Base-by-base conservation (phyloP, 768 basidiomycete species). In the Collybia nuda region DNA sequence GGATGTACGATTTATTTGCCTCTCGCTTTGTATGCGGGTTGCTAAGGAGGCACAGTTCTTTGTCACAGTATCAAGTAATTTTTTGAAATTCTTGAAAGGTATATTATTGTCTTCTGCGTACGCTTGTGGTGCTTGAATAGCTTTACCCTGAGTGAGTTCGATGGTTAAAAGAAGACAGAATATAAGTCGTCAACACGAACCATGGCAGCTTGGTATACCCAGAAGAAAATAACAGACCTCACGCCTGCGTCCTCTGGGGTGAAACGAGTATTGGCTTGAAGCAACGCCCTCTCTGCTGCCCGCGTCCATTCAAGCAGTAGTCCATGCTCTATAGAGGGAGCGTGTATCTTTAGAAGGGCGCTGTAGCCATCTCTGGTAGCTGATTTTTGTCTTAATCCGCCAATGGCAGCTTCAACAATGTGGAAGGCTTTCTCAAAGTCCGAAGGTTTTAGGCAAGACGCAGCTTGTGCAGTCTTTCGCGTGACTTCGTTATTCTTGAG, bases 181-280 rank as follows among this genome's bases (percentile, higher is more conserved):
- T 38, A 14, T 1, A 0, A 40, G 1, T 37, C 36, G 47, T n/a
- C 1, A 40, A 26, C 11, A 45, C 65, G 38, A 37, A 78, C 78
- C 59, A 71, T 70, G 26, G 71, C 60, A 32, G 68, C 40, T 36
- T 68, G 68, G 43, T 67, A 76, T 2, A 73, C 66, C 79, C 79
- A 81, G 46, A 67, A 73, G 57, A 78, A 81, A 3, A 79, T 58
- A 3, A 69, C 70, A 40, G 69, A 73, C 36, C 58, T 67, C 29
- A 73, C 52, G 38, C 14, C 39, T 18, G 45, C 15, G 14, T 55
- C 42, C 5, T 44, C 53, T 3, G 37, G 57, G 54, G 14, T 62
- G 49, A 54, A 57, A 48, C 6, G 59, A 46, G 56, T 50, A 14
- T 62, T 55, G 22, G 56, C 58, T 17, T 54, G 56, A 19, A 74